phyloP scores from a whole-genome alignment of 2,329 filamentous ascomycete species.

The Diaporthe citriasiana region DNA sequence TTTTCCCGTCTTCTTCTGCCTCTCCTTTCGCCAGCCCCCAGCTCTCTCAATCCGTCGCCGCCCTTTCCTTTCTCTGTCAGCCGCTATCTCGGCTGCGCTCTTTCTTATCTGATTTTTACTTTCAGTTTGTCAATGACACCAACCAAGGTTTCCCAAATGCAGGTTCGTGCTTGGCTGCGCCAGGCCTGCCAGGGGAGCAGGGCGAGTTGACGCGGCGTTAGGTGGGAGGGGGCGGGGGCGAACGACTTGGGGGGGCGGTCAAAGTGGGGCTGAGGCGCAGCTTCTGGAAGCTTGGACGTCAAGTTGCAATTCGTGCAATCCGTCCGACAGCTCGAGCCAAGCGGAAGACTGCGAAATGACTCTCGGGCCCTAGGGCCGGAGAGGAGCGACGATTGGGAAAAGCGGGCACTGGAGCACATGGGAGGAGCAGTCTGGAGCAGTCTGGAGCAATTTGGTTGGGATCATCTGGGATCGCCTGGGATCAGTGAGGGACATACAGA shows the following conservation, averaged over 20 bases:
- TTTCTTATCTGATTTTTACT: neutral
- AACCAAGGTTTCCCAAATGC: neutral
- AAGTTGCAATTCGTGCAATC: slow-evolving; percentile 20
- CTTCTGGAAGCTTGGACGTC: slow-evolving; percentile 28
- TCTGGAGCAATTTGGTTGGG: slow-evolving; percentile 32
- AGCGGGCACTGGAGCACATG: slow-evolving; percentile 30
- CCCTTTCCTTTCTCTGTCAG: neutral
- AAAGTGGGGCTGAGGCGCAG: slow-evolving; percentile 31
- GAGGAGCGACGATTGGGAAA: slow-evolving; percentile 28
- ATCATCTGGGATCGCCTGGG: slow-evolving; percentile 22
- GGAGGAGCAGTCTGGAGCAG: slow-evolving; percentile 16
- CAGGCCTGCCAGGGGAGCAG: too few relatives aligned
- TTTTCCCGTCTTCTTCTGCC: neutral
- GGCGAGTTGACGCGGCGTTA: slow-evolving; percentile 23
- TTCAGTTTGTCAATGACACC: slow-evolving; percentile 7
- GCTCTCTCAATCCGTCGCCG: neutral
- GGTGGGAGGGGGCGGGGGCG: neutral
- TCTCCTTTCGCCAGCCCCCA: neutral
- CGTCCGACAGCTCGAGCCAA: slow-evolving; percentile 10
- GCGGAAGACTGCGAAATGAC: slow-evolving; percentile 23
- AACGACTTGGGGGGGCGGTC: neutral
- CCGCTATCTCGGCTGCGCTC: neutral
- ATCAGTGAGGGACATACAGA: slow-evolving; percentile 12
- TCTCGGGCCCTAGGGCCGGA: slow-evolving; percentile 29
- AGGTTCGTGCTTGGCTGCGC: slow-evolving; percentile 13